Evolutionary conservation across 768 basidiomycete genomes (phyloP).

Genomic region (Auriscalpium orientale): DNA sequence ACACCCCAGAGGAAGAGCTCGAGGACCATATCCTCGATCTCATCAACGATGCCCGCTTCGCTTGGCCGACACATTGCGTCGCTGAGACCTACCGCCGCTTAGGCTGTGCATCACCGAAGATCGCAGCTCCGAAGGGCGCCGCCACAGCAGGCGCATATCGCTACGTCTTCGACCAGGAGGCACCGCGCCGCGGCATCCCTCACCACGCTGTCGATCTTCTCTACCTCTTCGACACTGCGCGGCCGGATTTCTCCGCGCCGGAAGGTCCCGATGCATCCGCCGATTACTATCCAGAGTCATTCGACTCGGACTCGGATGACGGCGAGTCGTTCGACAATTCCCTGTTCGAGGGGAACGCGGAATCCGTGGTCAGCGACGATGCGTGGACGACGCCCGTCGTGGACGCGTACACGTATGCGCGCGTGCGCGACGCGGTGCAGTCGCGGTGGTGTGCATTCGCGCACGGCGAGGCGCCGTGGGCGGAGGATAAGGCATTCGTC

Average conservation of each 20-base stretch:
- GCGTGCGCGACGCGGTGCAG: conserved; percentile 66
- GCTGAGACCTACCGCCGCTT: conserved; percentile 23
- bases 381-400: conserved; percentile 54
- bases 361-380: conserved; percentile 13
- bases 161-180: conserved; percentile 79
- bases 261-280: conserved; percentile 17
- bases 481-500: conserved; percentile 61
- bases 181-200: conserved; percentile 52
- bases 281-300: conserved; percentile 13
- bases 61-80: conserved; percentile 70
- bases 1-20: conserved; percentile 60
- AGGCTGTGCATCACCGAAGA: background rate
- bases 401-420: conserved; percentile 57
- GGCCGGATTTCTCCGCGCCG: conserved; percentile 30
- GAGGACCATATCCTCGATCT: conserved; percentile 63
- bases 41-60: conserved; percentile 65
- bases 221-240: conserved; percentile 73
- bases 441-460: conserved; percentile 72
- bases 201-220: conserved; percentile 69
- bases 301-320: conserved; percentile 22
- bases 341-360: conserved; percentile 20
- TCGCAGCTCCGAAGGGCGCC: background rate
- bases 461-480: conserved; percentile 67
- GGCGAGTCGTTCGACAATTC: conserved; percentile 28
- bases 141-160: conserved; percentile 53